Evolutionary conservation across 2,329 filamentous ascomycete species (phyloP).

Genomic region (Spiromastix sp.): DNA sequence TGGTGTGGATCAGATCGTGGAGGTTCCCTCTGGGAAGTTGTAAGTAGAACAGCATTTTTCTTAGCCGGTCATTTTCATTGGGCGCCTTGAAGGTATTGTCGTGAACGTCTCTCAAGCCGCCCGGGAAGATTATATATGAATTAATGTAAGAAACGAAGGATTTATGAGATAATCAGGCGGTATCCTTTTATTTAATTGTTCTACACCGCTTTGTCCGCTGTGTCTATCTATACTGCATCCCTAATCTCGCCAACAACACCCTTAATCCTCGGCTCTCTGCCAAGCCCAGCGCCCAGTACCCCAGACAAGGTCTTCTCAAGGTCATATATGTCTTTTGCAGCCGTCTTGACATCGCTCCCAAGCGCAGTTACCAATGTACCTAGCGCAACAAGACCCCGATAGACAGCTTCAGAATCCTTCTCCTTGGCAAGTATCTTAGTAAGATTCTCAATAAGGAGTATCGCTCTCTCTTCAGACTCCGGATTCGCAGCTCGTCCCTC

Average conservation of each 20-base stretch:
- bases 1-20: slow-evolving; percentile 81
- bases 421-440: slow-evolving; percentile 54
- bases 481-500: slow-evolving; percentile 28
- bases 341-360: slow-evolving; percentile 48
- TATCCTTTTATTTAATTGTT: too few species aligned
- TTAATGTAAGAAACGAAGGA: too few species aligned
- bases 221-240: too few species aligned
- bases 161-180: too few species aligned
- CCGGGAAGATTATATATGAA: too few species aligned
- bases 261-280: slow-evolving; percentile 51
- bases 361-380: slow-evolving; percentile 61
- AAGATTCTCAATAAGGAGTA: slow-evolving; percentile 52
- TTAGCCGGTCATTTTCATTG: too few species aligned
- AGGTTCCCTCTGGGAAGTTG: too few species aligned
- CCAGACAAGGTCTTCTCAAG: slow-evolving; percentile 37
- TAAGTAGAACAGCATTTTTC: too few species aligned
- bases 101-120: too few species aligned
- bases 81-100: neutral
- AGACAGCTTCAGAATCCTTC: slow-evolving; percentile 72
- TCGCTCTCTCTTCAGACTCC: slow-evolving; percentile 36
- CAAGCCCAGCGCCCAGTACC: slow-evolving; percentile 38
- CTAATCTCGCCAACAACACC: slow-evolving; percentile 51
- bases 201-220: too few species aligned
- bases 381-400: slow-evolving; percentile 68
- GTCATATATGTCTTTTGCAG: slow-evolving; percentile 48